Percentiles rank a stretch among this genome's conserved stretches.
These are phyloP conservation scores for Cutaneotrichosporon daszewskae DNA, from an alignment of 1,284 basidiomycete genomes.

Conservation along the genomic window DNA sequence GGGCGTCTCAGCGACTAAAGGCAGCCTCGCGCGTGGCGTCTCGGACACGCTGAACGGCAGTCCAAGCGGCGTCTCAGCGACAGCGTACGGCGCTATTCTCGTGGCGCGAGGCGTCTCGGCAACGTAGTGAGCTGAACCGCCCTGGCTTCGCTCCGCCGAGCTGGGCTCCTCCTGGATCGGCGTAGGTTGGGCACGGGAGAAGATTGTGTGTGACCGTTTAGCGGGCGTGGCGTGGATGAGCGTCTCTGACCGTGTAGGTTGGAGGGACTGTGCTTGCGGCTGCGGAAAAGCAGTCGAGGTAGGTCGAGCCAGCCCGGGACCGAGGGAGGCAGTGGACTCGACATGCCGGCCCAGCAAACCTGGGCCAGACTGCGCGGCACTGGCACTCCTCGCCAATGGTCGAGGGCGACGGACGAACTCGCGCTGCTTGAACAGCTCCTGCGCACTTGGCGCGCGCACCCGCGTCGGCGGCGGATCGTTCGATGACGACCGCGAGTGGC, in stretches of 20 bases:
- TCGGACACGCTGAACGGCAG: not conserved
- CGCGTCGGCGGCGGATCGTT: not conserved
- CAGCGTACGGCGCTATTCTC: not conserved
- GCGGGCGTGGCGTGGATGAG: conserved; percentile 39
- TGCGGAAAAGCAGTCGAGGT: too few species aligned
- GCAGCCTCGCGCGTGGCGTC: not conserved
- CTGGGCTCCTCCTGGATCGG: conserved; percentile 38
- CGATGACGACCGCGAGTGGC: not conserved
- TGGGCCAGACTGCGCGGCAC: not conserved
- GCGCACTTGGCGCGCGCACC: conserved; percentile 32
- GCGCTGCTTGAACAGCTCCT: conserved; percentile 28
- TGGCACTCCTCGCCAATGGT: not conserved
- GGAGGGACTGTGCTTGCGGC: not conserved
- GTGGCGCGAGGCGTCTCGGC: conserved; percentile 26
- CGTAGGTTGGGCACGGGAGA: conserved; percentile 26
- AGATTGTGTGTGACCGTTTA: conserved; percentile 27
- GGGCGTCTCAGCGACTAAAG: conserved; percentile 11
- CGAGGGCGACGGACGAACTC: not conserved
- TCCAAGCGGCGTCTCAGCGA: conserved; percentile 10
- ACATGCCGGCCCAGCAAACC: too few species aligned
- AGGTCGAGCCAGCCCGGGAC: too few species aligned
- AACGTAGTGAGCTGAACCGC: conserved; percentile 9
- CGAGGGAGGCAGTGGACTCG: too few species aligned
- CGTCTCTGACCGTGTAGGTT: conserved; percentile 15
- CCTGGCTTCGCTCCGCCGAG: too few species aligned